A percentile compares a stretch with the other conserved stretches of the same genome.
Evolutionary conservation across 2,329 filamentous ascomycete genomes (phyloP).

Genomic region (Neophaeococcomyces aloes): DNA sequence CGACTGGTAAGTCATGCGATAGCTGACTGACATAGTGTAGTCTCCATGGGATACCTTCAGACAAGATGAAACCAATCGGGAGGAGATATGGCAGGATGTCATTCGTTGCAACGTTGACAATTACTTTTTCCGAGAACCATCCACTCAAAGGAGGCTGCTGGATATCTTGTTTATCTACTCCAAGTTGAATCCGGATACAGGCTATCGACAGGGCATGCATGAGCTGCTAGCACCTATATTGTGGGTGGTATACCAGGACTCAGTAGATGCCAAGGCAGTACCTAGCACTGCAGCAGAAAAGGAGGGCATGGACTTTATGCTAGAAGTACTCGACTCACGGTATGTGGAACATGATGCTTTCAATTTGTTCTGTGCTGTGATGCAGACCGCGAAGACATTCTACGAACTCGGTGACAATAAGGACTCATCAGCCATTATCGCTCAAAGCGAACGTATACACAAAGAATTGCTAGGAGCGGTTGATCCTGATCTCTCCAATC

Average conservation of each 20-base stretch:
- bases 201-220: slow-evolving; percentile 98
- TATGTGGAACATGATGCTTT: slow-evolving; percentile 85
- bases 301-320: slow-evolving; percentile 38
- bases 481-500: slow-evolving; percentile 71
- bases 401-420: slow-evolving; percentile 59
- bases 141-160: slow-evolving; percentile 68
- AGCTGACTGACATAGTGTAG: slow-evolving; percentile 46
- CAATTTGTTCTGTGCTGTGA: slow-evolving; percentile 70
- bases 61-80: slow-evolving; percentile 69
- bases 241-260: slow-evolving; percentile 73
- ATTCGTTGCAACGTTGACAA: slow-evolving; percentile 84
- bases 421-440: slow-evolving; percentile 62
- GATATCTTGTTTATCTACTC: slow-evolving; percentile 92
- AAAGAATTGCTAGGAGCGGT: slow-evolving; percentile 65
- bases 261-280: slow-evolving; percentile 45
- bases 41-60: slow-evolving; percentile 86
- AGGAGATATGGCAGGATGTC: slow-evolving; percentile 90
- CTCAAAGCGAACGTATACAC: slow-evolving; percentile 77
- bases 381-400: slow-evolving; percentile 77
- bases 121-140: slow-evolving; percentile 70
- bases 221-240: slow-evolving; percentile 84
- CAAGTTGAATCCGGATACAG: slow-evolving; percentile 76
- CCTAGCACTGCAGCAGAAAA: slow-evolving; percentile 34
- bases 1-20: slow-evolving; percentile 20
- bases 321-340: slow-evolving; percentile 56